These are phyloP conservation scores for Mycena citricolor DNA, from an alignment of 1,284 basidiomycete species.

Conservation along the genomic window DNA sequence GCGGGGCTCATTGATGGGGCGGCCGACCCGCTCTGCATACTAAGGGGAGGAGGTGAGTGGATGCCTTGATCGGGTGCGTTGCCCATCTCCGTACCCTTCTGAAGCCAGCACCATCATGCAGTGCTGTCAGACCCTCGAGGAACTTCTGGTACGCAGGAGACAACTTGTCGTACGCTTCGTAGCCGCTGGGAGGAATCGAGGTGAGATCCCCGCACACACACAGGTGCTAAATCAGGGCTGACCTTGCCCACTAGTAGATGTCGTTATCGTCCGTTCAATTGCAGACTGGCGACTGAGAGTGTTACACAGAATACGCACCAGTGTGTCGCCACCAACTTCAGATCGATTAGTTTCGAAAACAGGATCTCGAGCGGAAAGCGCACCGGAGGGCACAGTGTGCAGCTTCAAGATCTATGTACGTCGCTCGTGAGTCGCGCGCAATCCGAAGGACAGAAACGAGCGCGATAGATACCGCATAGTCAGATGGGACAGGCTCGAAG, in stretches of 20 bases:
- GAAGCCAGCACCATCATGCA: conserved; percentile 58
- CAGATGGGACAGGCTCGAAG: conserved; percentile 67
- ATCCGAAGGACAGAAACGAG: background rate
- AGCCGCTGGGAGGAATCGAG: conserved; percentile 18
- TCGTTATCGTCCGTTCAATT: too few relatives aligned
- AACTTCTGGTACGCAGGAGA: conserved; percentile 55
- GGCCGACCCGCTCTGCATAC: conserved; percentile 31
- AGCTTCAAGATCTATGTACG: conserved; percentile 49
- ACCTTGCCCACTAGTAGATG: conserved; percentile 48
- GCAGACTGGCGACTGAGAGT: conserved; percentile 20
- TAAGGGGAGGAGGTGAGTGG: conserved; percentile 10
- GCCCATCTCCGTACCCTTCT: conserved; percentile 34
- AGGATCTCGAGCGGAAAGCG: conserved; percentile 20
- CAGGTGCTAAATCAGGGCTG: conserved; percentile 20
- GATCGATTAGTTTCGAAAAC: background rate
- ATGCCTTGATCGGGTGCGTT: background rate
- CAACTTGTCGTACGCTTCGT: conserved; percentile 35
- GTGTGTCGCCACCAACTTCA: conserved; percentile 49
- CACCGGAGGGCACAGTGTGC: conserved; percentile 52
- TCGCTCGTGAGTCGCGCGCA: background rate
- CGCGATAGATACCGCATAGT: conserved; percentile 49
- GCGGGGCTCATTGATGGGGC: conserved; percentile 40
- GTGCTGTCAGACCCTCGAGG: conserved; percentile 57
- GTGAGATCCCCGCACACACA: too few relatives aligned
- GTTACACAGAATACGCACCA: conserved; percentile 32